A percentile compares a stretch with the other conserved stretches of the same genome.
phyloP scores from a whole-genome alignment of 352 stramenopile genomes.

The Nothophytophthora sp. region DNA sequence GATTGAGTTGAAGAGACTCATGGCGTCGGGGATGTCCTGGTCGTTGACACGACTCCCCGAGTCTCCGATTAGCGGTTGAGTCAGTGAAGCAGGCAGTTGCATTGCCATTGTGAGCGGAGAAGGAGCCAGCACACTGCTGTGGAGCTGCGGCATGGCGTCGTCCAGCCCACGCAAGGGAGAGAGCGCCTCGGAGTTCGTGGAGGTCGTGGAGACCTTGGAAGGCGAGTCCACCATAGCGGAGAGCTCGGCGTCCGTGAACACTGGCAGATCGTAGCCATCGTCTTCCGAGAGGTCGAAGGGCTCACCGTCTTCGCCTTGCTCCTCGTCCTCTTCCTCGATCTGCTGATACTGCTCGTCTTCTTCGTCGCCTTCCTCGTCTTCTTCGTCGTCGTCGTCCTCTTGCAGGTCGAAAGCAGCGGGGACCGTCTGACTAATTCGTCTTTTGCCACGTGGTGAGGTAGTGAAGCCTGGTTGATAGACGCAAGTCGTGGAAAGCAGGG shows the following conservation, averaged over 20 bases:
- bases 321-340: conserved; percentile 12
- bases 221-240: conserved; percentile 35
- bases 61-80: conserved; percentile 2
- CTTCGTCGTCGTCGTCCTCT: conserved; percentile 11
- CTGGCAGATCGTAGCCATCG: conserved; percentile 33
- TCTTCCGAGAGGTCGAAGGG: conserved; percentile 29
- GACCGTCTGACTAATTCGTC: conserved; percentile 30
- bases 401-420: conserved; percentile 9
- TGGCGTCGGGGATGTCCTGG: conserved; percentile 59
- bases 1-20: conserved; percentile 72
- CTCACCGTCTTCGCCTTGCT: conserved; percentile 20
- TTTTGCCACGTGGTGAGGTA: conserved; percentile 34
- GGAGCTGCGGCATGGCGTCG: conserved; percentile 10
- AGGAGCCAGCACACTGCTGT: neutral
- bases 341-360: conserved; percentile 13
- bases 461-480: conserved; percentile 34
- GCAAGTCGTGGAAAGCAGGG: conserved; percentile 30
- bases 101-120: too few relatives aligned
- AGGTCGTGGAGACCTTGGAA: conserved; percentile 30
- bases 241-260: conserved; percentile 48
- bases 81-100: neutral
- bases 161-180: conserved; percentile 6
- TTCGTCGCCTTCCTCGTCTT: conserved; percentile 9
- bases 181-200: conserved; percentile 19
- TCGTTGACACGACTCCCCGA: conserved; percentile 19